Evolutionary conservation across 2,329 filamentous ascomycete genomes (phyloP).

Genomic region (Eutypa lata): DNA sequence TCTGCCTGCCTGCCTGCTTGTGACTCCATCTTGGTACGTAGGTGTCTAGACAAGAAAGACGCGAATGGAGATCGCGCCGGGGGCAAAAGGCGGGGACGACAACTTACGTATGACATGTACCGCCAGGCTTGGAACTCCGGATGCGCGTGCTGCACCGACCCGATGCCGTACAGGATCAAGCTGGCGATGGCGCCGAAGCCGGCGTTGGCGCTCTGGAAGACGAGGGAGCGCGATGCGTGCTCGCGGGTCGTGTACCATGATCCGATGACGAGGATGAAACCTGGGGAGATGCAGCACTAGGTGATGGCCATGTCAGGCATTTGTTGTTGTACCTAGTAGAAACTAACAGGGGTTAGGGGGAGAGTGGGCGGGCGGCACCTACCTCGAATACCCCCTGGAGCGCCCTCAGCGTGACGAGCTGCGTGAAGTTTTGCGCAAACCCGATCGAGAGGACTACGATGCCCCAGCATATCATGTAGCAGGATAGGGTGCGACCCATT

Average conservation of each 20-base stretch:
- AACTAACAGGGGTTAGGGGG: too few relatives aligned
- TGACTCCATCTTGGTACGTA: neutral
- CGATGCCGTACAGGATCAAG: slow-evolving; percentile 35
- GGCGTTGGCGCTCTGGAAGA: slow-evolving; percentile 36
- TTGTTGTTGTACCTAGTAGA: too few relatives aligned
- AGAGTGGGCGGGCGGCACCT: neutral
- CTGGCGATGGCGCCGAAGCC: slow-evolving; percentile 34
- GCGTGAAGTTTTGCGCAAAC: slow-evolving; percentile 35
- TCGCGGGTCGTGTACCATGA: slow-evolving; percentile 36
- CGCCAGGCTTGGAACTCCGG: slow-evolving; percentile 33
- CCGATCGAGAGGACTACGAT: slow-evolving; percentile 35
- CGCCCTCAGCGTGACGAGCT: slow-evolving; percentile 32
- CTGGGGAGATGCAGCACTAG: slow-evolving; percentile 35
- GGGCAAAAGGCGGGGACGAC: too few relatives aligned
- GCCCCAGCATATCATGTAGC: slow-evolving; percentile 31
- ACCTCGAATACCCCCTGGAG: slow-evolving; percentile 35
- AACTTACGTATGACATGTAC: slow-evolving; percentile 34
- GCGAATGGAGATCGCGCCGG: too few relatives aligned
- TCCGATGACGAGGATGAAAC: slow-evolving; percentile 35
- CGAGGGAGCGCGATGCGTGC: slow-evolving; percentile 32
- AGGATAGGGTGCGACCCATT: slow-evolving; percentile 28
- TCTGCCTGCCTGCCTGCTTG: too few relatives aligned
- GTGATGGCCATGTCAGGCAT: too few relatives aligned
- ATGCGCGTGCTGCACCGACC: slow-evolving; percentile 23
- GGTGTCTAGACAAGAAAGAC: too few relatives aligned